Evolutionary conservation across 108 stramenopile genomes (phyloP).

Genomic region (Chaetoceros muelleri): DNA sequence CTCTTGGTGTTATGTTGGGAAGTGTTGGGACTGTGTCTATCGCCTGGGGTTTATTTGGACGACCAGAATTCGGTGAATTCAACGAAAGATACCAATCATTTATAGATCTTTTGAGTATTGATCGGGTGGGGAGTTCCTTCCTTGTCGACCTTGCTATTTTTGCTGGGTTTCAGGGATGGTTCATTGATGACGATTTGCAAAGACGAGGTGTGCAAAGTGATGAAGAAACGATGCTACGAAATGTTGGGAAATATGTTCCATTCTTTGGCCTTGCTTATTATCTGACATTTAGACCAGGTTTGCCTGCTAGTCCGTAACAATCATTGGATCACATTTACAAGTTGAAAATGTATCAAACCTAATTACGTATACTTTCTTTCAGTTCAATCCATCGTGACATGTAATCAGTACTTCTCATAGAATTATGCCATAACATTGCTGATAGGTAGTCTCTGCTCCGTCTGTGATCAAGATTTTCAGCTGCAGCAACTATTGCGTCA

Average conservation of each 20-base stretch:
- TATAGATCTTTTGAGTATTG: constrained; percentile 50
- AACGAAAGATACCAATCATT: constrained; percentile 37
- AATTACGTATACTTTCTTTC: too few relatives aligned
- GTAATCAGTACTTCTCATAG: constrained; percentile 53
- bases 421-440: constrained; percentile 51
- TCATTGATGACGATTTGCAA: constrained; percentile 76
- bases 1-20: constrained; percentile 42
- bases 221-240: constrained; percentile 21
- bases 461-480: constrained; percentile 8
- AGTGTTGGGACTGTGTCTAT: constrained; percentile 50
- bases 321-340: too few relatives aligned
- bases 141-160: constrained; percentile 80
- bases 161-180: constrained; percentile 79
- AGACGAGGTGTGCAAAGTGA: constrained; percentile 41
- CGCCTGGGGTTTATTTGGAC: constrained; percentile 53
- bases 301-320: neutral
- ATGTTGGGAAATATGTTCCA: constrained; percentile 60
- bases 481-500: constrained; percentile 10
- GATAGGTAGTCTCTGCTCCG: constrained; percentile 28
- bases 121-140: constrained; percentile 76
- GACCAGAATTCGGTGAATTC: constrained; percentile 65
- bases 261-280: constrained; percentile 78
- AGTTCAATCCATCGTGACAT: constrained; percentile 67
- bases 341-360: too few relatives aligned
- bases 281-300: constrained; percentile 40